A percentile compares a stretch with the other conserved stretches of the same genome.
phyloP scores from a whole-genome alignment of 495 filamentous ascomycete genomes.

The Rhizodiscina lignyota region DNA sequence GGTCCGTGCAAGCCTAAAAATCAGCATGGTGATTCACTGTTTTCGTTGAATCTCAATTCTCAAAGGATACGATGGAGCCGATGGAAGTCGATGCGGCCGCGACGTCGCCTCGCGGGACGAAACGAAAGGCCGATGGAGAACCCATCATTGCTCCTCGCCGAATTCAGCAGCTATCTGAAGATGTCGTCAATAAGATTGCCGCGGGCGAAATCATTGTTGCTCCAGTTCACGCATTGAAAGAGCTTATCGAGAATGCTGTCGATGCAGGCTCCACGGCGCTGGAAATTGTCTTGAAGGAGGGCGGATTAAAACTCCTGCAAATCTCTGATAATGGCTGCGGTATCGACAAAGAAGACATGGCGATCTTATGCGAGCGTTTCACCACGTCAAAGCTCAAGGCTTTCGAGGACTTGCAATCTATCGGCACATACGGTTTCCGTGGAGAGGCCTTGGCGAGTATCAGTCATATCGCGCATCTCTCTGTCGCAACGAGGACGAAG shows the following conservation, averaged over 20 bases:
- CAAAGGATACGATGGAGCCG: no score
- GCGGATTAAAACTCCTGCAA: constrained; percentile 90
- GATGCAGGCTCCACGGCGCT: constrained; percentile 87
- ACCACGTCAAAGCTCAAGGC: constrained; percentile 92
- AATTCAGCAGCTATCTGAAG: constrained; percentile 81
- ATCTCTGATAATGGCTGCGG: constrained; percentile 98
- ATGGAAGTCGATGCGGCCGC: background rate
- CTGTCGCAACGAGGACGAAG: constrained; percentile 83
- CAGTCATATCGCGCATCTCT: constrained; percentile 93
- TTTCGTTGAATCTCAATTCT: no score
- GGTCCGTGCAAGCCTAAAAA: background rate
- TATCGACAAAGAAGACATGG: constrained; percentile 75
- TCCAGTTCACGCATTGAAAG: constrained; percentile 91
- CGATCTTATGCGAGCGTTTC: constrained; percentile 90
- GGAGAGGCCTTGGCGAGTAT: constrained; percentile 97
- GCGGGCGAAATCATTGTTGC: constrained; percentile 99
- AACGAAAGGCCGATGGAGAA: constrained; percentile 13
- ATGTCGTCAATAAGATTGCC: constrained; percentile 98
- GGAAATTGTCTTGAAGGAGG: constrained; percentile 87
- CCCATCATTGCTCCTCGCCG: constrained; percentile 34
- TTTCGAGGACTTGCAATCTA: constrained; percentile 85
- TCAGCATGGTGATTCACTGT: background rate
- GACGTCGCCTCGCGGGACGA: constrained; percentile 8
- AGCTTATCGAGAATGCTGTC: constrained; percentile 93
- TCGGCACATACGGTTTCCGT: constrained; percentile 92